Evolutionary conservation across 1,139 yeast species (phyloP), one percentile per base, ranked within the genome.

Genomic region (Suhomyces chickasaworum): DNA sequence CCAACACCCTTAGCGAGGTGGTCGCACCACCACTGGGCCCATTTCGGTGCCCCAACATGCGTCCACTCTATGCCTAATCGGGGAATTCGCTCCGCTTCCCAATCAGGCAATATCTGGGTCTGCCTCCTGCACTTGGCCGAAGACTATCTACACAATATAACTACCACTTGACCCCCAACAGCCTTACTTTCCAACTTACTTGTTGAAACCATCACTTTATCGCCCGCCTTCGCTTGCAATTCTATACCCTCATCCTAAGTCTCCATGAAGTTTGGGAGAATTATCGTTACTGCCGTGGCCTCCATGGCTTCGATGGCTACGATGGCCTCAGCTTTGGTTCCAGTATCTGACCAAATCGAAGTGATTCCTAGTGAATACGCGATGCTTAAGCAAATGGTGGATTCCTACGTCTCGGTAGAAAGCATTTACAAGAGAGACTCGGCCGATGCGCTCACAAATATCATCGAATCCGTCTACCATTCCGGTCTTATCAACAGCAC

Each of bases 401-500:
- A 32, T 25, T 33, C 43, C n/a, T 46, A 27, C 25, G 45, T 29
- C 17, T 7, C n/a, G 7, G n/a, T 9, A 12, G 27, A 20, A 4
- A 12, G 15, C 18, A 17, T 42, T 31, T 2, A 13, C 27, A 57
- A 54, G 48, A 57, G 65, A 51, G 69, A 57, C 44, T 55, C 50
- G 37, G 45, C 38, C 3, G 25, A 44, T 29, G 36, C 48, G 10
- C 17, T 52, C 13, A 49, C 39, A 21, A 41, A 42, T 17, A 22
- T 52, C 37, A 51, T 58, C 5, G 53, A 52, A 23, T 56, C 62
- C 10, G 50, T 68, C 3, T 64, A 60, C 44, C 41, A 52, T 18
- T 68, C 76, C 1, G 71, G 70, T 1, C 47, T 73, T 10, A 52
- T 73, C 17, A 53, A 59, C 17, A 61, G 62, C 22, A 54, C 68